Evolutionary conservation across 331 rosid genomes (phyloP).

Genomic region (Malus hybrid): DNA sequence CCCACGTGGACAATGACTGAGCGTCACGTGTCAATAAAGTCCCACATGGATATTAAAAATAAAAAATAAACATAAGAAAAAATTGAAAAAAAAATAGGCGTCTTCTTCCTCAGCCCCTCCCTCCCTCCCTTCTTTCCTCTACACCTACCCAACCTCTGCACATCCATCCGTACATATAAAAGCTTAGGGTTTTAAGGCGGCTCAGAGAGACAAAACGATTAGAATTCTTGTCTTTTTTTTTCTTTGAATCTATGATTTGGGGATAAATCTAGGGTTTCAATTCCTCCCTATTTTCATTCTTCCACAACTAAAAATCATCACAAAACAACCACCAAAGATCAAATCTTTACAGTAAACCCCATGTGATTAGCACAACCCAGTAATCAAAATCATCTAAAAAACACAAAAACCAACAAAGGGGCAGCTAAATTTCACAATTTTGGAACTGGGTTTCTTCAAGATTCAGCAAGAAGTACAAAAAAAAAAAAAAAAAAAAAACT

Average conservation of each 20-base stretch:
- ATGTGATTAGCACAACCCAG: conserved; percentile 3
- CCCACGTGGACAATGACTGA: too few species aligned
- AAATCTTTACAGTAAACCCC: neutral
- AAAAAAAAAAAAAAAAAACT: neutral
- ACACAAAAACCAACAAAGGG: neutral
- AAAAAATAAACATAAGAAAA: too few species aligned
- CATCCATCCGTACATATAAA: conserved; percentile 7
- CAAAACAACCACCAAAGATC: neutral
- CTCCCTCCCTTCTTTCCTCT: too few species aligned
- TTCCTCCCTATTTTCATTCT: neutral
- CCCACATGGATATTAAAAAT: too few species aligned
- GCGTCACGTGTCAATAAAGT: too few species aligned
- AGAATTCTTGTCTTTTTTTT: neutral
- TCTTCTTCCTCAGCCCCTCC: too few species aligned
- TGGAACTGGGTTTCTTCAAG: conserved; percentile 15
- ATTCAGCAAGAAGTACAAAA: neutral
- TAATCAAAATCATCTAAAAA: neutral
- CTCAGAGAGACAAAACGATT: neutral
- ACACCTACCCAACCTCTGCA: too few species aligned
- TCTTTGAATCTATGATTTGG: conserved; percentile 4
- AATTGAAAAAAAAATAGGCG: too few species aligned
- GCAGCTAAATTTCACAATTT: neutral
- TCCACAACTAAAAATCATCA: neutral
- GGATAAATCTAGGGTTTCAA: neutral
- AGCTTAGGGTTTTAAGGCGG: conserved; percentile 21